Percentiles rank a stretch among this genome's conserved stretches.
Evolutionary conservation across 148 eudicot genomes (phyloP).

Genomic region (Linanthus parryae): DNA sequence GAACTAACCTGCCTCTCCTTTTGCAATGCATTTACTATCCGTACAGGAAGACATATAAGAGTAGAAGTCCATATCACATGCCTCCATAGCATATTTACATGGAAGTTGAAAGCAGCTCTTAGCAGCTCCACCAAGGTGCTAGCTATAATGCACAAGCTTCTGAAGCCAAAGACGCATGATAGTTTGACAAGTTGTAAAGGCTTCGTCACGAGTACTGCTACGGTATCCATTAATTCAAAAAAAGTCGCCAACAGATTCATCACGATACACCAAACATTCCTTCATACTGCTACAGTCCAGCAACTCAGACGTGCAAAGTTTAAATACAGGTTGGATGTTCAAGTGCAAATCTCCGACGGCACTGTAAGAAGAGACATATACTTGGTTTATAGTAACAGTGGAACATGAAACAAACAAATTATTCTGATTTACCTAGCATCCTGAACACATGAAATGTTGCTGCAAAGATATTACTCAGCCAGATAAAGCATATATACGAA

Average conservation of each 20-base stretch:
- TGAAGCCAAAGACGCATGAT: slow-evolving; percentile 25
- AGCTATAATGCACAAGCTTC: slow-evolving; percentile 33
- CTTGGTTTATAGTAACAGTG: too few relatives aligned
- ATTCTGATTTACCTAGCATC: too few relatives aligned
- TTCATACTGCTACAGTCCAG: too few relatives aligned
- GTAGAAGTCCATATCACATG: slow-evolving; percentile 28
- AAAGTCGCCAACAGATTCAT: slow-evolving; percentile 19
- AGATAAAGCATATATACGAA: too few relatives aligned
- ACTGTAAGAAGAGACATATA: too few relatives aligned
- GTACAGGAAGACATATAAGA: slow-evolving; percentile 50
- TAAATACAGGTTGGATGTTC: too few relatives aligned
- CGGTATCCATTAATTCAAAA: slow-evolving; percentile 19
- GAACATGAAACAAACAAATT: too few relatives aligned
- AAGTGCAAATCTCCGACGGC: too few relatives aligned
- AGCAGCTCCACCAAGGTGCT: slow-evolving; percentile 54
- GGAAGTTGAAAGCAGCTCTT: slow-evolving; percentile 33
- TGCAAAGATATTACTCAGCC: too few relatives aligned
- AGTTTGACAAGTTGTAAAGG: slow-evolving; percentile 24
- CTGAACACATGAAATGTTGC: too few relatives aligned
- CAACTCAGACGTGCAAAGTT: too few relatives aligned
- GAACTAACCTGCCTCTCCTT: slow-evolving; percentile 56
- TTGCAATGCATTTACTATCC: slow-evolving; percentile 50
- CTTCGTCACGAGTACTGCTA: slow-evolving; percentile 22
- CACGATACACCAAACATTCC: too few relatives aligned
- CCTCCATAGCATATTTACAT: slow-evolving; percentile 37